Conservation (phyloP, 2,329 filamentous ascomycete genomes). For the Pseudopyrenochaeta lycopersici region DNA sequence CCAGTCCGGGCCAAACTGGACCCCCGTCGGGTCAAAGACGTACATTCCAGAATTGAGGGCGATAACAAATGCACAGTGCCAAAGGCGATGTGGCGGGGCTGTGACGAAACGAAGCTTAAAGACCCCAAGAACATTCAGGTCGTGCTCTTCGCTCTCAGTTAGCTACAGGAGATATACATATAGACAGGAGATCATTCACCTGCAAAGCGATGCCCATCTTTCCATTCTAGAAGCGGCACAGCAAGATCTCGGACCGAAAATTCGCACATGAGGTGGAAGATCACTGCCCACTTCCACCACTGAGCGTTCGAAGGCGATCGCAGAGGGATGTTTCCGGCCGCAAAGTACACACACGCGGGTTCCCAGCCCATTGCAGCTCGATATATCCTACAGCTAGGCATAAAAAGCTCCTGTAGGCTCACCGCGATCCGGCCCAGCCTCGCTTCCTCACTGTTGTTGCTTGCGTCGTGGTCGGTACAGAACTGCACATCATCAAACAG, state of each 20-base stretch:
- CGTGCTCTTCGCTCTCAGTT: background rate
- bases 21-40: constrained; percentile 26
- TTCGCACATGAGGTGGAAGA: background rate
- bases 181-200: background rate
- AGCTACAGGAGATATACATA: background rate
- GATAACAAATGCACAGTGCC: constrained; percentile 14
- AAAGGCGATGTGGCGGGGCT: too few species aligned
- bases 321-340: background rate
- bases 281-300: background rate
- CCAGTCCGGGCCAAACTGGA: constrained; percentile 25
- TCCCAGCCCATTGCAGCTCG: background rate
- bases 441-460: background rate
- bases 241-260: background rate
- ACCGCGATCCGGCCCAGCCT: background rate
- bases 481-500: background rate
- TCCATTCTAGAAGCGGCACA: background rate
- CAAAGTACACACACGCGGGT: background rate
- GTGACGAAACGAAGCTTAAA: background rate
- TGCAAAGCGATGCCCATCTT: background rate
- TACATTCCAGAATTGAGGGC: background rate
- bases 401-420: background rate
- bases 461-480: background rate
- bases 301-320: background rate
- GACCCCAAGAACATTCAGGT: background rate
- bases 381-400: background rate